These are phyloP conservation scores for Eimeria sp. DNA, from an alignment of 169 alveolate species.

Conservation along the genomic window DNA sequence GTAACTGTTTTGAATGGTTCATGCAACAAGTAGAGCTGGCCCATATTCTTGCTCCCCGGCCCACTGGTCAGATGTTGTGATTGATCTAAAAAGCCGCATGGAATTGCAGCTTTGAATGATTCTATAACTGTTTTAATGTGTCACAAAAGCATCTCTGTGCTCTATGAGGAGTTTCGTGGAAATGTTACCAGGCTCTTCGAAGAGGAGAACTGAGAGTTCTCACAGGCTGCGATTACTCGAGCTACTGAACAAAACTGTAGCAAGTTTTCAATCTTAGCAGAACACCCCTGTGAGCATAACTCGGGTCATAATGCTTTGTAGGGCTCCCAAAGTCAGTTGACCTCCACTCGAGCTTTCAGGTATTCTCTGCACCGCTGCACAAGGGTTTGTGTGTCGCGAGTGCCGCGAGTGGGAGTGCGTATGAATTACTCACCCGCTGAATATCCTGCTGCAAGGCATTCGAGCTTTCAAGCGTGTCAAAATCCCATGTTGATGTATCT, in stretches of 20 bases:
- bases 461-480: background rate
- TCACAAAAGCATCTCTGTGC: background rate
- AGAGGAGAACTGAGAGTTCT: background rate
- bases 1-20: background rate
- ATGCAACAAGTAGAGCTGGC: background rate
- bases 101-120: background rate
- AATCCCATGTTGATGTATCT: background rate
- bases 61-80: background rate
- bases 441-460: background rate
- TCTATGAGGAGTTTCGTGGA: background rate
- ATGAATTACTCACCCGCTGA: background rate
- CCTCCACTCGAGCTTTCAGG: background rate
- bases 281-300: background rate
- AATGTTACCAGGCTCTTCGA: no score
- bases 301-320: background rate
- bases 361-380: background rate
- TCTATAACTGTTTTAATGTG: no score
- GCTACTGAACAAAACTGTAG: background rate
- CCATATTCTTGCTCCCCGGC: background rate
- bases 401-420: no score
- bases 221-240: background rate
- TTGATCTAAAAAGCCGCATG: background rate
- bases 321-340: background rate
- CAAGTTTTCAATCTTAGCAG: background rate
- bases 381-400: no score